Conservation (phyloP, 164 flowering plant species). For the Liquidambar formosana region DNA sequence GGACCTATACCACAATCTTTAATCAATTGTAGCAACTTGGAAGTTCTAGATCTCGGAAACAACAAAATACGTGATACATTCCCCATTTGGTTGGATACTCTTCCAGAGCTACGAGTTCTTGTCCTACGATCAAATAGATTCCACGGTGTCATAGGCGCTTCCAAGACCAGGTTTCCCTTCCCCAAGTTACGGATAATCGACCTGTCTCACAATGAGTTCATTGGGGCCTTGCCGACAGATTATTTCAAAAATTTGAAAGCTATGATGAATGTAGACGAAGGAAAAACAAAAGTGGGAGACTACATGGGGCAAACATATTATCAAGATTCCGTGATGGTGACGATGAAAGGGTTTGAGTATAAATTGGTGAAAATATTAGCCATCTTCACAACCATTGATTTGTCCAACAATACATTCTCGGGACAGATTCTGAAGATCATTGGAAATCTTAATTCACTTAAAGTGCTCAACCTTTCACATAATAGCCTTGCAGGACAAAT, state of each 20-base stretch:
- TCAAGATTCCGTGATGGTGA: neutral
- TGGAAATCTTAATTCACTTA: slow-evolving; percentile 9
- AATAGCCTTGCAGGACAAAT: slow-evolving; percentile 15
- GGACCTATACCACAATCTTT: neutral
- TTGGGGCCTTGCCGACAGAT: slow-evolving; percentile 7
- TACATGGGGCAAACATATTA: neutral
- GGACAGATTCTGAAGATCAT: slow-evolving; percentile 13
- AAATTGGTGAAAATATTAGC: neutral
- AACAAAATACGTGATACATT: slow-evolving; percentile 4
- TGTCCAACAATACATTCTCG: slow-evolving; percentile 13
- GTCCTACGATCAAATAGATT: slow-evolving; percentile 6
- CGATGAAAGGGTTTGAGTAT: neutral
- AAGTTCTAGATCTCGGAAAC: neutral
- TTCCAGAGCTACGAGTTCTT: slow-evolving; percentile 4
- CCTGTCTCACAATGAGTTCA: slow-evolving; percentile 8
- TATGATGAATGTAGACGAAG: neutral
- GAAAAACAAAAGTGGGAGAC: neutral
- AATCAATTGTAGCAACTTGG: neutral
- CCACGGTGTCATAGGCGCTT: neutral
- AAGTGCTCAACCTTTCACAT: slow-evolving; percentile 10
- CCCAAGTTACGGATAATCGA: slow-evolving; percentile 5
- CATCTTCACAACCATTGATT: slow-evolving; percentile 11
- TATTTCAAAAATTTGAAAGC: neutral
- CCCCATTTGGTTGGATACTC: slow-evolving; percentile 4
- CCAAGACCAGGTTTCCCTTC: too few relatives aligned